Evolutionary conservation across 106 monocot species (phyloP).

Genomic region (Acorus calamus): DNA sequence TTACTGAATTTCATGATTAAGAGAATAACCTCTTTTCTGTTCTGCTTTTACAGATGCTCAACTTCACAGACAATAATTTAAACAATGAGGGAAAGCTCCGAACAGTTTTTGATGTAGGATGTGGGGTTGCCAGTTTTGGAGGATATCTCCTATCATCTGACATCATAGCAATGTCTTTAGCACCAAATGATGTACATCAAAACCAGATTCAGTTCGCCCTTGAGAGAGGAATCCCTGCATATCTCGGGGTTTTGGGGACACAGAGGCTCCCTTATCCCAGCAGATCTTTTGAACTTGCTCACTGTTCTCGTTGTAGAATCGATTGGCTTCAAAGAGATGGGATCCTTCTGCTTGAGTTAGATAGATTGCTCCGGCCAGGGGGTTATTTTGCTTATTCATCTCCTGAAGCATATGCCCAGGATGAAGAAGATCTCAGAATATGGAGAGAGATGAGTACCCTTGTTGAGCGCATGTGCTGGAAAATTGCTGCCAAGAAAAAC

Average conservation of each 20-base stretch:
- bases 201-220: slow-evolving; percentile 94
- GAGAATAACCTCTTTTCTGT: slow-evolving; percentile 1
- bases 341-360: slow-evolving; percentile 76
- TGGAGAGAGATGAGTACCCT: slow-evolving; percentile 85
- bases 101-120: slow-evolving; percentile 87
- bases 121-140: slow-evolving; percentile 91
- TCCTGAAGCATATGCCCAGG: slow-evolving; percentile 92
- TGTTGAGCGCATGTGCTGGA: slow-evolving; percentile 90
- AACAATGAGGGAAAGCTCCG: slow-evolving; percentile 70
- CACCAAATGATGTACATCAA: slow-evolving; percentile 92
- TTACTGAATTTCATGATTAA: no score
- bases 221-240: slow-evolving; percentile 89
- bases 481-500: slow-evolving; percentile 70
- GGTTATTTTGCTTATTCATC: slow-evolving; percentile 94
- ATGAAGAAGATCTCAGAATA: slow-evolving; percentile 81
- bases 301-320: slow-evolving; percentile 90
- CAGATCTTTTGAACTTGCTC: slow-evolving; percentile 84
- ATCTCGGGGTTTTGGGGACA: slow-evolving; percentile 83
- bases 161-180: slow-evolving; percentile 81
- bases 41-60: slow-evolving; percentile 58
- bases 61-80: slow-evolving; percentile 55
- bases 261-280: slow-evolving; percentile 85
- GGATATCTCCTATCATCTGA: slow-evolving; percentile 82
- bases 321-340: slow-evolving; percentile 98
- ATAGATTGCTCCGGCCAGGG: slow-evolving; percentile 77